Evolutionary conservation across 2,329 filamentous ascomycete genomes (phyloP).

Genomic region (Fusarium solani-melongenae): DNA sequence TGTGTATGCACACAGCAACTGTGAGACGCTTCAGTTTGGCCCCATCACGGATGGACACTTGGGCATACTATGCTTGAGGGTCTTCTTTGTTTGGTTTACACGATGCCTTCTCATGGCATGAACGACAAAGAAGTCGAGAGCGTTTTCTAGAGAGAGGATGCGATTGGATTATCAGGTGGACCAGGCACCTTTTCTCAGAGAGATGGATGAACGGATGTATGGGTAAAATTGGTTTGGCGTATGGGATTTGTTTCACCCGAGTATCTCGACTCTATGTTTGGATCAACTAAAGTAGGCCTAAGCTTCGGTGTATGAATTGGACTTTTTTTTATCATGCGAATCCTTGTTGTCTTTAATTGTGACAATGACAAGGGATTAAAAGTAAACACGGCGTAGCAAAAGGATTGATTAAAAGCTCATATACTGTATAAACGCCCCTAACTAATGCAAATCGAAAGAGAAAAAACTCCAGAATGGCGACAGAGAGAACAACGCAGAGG

Average conservation of each 20-base stretch:
- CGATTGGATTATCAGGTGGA: slow-evolving; percentile 29
- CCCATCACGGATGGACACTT: neutral
- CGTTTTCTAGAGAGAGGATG: neutral
- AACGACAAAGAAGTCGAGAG: neutral
- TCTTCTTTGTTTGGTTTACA: neutral
- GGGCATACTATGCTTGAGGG: neutral
- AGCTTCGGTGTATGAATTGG: neutral
- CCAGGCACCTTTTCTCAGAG: slow-evolving; percentile 32
- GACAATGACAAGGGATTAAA: neutral
- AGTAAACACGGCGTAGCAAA: slow-evolving; percentile 11
- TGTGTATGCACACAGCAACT: neutral
- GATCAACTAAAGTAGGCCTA: neutral
- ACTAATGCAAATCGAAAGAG: slow-evolving; percentile 38
- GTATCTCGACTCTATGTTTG: neutral
- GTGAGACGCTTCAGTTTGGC: neutral
- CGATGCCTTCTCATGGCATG: neutral
- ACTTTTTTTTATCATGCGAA: neutral
- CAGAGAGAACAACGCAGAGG: slow-evolving; percentile 10
- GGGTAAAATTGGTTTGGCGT: slow-evolving; percentile 31
- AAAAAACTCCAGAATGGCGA: slow-evolving; percentile 35
- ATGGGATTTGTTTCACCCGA: slow-evolving; percentile 15
- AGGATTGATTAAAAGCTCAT: slow-evolving; percentile 45
- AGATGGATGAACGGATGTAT: neutral
- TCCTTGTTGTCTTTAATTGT: neutral
- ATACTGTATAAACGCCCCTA: slow-evolving; percentile 44